A percentile compares a stretch with the other conserved stretches of the same genome.
phyloP scores from a whole-genome alignment of 495 filamentous ascomycete genomes.

The Chaetomium cochliodes region DNA sequence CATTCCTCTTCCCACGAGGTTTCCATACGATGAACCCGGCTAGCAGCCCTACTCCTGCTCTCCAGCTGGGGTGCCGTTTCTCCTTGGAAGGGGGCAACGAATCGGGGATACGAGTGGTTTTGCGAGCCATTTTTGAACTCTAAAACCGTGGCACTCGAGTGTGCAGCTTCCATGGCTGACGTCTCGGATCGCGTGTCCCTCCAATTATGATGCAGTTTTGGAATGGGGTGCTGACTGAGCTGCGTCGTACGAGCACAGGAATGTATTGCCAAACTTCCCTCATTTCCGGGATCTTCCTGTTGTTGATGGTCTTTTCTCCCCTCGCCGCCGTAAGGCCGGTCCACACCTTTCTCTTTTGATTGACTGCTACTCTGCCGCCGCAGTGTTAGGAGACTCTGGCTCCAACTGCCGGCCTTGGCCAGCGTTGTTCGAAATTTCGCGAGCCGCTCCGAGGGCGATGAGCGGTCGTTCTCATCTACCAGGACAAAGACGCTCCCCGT shows the following conservation, averaged over 20 bases:
- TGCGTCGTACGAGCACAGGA: not conserved
- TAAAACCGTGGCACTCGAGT: no score
- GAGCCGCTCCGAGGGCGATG: constrained; percentile 14
- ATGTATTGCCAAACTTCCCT: constrained; percentile 11
- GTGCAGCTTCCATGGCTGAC: not conserved
- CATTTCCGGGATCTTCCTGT: not conserved
- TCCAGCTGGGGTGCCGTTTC: not conserved
- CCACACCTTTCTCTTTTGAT: constrained; percentile 5
- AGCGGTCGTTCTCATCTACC: constrained; percentile 31
- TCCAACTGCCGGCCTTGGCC: constrained; percentile 6
- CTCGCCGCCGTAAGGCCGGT: constrained; percentile 14
- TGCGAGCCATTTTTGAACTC: not conserved
- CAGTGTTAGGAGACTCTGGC: not conserved
- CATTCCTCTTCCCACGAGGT: not conserved
- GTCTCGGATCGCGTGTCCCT: not conserved
- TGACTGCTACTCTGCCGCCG: not conserved
- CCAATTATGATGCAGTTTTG: not conserved
- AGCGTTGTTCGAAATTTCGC: constrained; percentile 1
- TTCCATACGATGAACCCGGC: not conserved
- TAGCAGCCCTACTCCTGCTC: not conserved
- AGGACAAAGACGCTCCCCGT: constrained; percentile 39
- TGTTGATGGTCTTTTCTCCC: not conserved
- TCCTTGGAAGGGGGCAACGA: not conserved
- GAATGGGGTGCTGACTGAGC: not conserved
- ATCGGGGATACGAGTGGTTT: not conserved